Evolutionary conservation across 345 rosid species (phyloP).

Genomic region (Dimocarpus longan): DNA sequence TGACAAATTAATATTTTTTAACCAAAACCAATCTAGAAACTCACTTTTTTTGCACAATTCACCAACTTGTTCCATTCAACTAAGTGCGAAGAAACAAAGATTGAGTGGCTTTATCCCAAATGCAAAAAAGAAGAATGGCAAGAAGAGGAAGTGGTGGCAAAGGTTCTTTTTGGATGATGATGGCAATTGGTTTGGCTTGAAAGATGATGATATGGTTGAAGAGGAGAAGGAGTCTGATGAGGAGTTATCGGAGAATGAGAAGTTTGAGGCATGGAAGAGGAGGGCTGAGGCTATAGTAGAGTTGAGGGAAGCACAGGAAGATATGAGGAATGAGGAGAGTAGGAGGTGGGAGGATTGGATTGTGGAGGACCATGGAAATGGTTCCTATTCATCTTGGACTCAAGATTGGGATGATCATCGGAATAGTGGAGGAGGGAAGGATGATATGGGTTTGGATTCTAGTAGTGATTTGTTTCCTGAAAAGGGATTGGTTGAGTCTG

Average conservation of each 20-base stretch:
- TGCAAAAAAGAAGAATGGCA: slow-evolving; percentile 40
- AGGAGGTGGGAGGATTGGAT: slow-evolving; percentile 98
- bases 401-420: slow-evolving; percentile 48
- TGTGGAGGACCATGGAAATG: slow-evolving; percentile 42
- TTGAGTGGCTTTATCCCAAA: slow-evolving; percentile 48
- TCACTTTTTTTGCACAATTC: slow-evolving; percentile 22
- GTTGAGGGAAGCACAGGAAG: slow-evolving; percentile 84
- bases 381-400: slow-evolving; percentile 49
- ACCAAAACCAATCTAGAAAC: slow-evolving; percentile 28
- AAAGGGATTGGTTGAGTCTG: slow-evolving; percentile 67
- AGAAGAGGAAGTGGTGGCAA: slow-evolving; percentile 78
- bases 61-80: slow-evolving; percentile 25
- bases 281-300: slow-evolving; percentile 91
- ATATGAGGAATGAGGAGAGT: slow-evolving; percentile 63
- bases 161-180: slow-evolving; percentile 77
- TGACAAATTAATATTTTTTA: slow-evolving; percentile 43
- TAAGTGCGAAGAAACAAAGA: slow-evolving; percentile 29
- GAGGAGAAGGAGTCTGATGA: slow-evolving; percentile 41
- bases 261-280: slow-evolving; percentile 90
- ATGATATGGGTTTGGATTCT: slow-evolving; percentile 27
- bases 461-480: slow-evolving; percentile 42
- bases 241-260: slow-evolving; percentile 56
- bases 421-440: slow-evolving; percentile 29
- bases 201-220: slow-evolving; percentile 57
- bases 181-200: slow-evolving; percentile 87